Evolutionary conservation across 2,329 filamentous ascomycete genomes (phyloP).

Genomic region (Whalleya microplaca): DNA sequence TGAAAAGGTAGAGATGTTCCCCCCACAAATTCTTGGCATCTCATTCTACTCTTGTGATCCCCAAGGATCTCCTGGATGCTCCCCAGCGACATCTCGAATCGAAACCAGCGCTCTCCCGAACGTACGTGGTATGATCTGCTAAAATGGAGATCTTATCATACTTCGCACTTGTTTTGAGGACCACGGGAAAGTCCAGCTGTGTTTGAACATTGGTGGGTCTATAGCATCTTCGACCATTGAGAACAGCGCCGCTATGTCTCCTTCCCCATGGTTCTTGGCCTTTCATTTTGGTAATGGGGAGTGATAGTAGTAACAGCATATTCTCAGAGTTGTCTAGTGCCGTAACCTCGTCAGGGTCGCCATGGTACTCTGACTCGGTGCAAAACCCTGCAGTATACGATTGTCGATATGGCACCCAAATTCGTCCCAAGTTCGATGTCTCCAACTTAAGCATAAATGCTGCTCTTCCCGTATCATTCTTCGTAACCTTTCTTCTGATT

Average conservation of each 20-base stretch:
- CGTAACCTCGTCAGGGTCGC: conserved; percentile 12
- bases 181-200: conserved; percentile 14
- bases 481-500: conserved; percentile 12
- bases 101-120: conserved; percentile 19
- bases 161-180: conserved; percentile 21
- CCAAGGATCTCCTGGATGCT: conserved; percentile 26
- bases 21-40: conserved; percentile 22
- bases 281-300: conserved; percentile 9
- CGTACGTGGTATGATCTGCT: conserved; percentile 30
- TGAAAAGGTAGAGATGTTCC: conserved; percentile 15
- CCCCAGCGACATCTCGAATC: conserved; percentile 21
- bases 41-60: conserved; percentile 21
- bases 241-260: conserved; percentile 7
- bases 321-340: conserved; percentile 10
- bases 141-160: conserved; percentile 25
- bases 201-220: conserved; percentile 24
- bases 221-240: conserved; percentile 13
- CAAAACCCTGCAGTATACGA: conserved; percentile 13
- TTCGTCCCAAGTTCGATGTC: conserved; percentile 8
- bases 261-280: conserved; percentile 17
- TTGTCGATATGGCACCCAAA: conserved; percentile 11
- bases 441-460: conserved; percentile 23
- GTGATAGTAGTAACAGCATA: conserved; percentile 6
- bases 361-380: conserved; percentile 4
- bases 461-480: conserved; percentile 16